Base-by-base conservation (phyloP, 805 yeast species). In the Soucietia sequanensis region DNA sequence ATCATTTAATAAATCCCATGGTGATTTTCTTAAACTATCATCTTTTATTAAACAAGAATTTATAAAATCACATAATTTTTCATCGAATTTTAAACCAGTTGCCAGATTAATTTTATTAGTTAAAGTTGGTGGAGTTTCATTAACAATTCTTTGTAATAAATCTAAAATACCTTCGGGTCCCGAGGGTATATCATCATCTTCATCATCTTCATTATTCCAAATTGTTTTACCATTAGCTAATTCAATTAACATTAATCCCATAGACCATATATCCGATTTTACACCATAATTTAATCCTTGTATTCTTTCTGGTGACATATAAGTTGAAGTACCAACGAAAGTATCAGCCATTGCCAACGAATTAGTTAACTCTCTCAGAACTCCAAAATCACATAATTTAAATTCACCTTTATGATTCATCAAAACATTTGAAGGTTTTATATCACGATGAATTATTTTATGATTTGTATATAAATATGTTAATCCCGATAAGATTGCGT, bases 251-350 rank as follows among this genome's bases (percentile, higher is more conserved):
- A 90, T 84, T 29, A 93, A 67, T 1, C 99, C 99, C 46, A 90
- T 65, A 0, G 97, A 88, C 99, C 99, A 93, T 9, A 93, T 91
- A 58, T 93, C 99, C 24, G 95, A 91, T 47, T 90, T 89, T n/a
- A 90, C 82, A 6, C 95, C 84, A 61, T 93, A 93, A 7, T 82
- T 81, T 27, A 86, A 87, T 13, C 99, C 99, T 61, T 89, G 96
- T 36, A 93, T 91, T 43, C 99, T 74, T 52, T 93, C 99, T 0
- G 99, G 99, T 1, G 96, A 85, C 74, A 93, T 93, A 56, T 93
- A 93, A 0, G 95, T 88, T 1, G 96, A 88, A 0, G 99, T 93
- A 1, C 99, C 99, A 7, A 93, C 98, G 68, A 93, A 93, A 0
- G 99, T 93, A 52, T 93, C 96, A 0, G 97, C 99, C 66, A 65